Evolutionary conservation across 257 asterid species (phyloP), one percentile per base, ranked within the genome.

Genomic region (Echites panduratus): DNA sequence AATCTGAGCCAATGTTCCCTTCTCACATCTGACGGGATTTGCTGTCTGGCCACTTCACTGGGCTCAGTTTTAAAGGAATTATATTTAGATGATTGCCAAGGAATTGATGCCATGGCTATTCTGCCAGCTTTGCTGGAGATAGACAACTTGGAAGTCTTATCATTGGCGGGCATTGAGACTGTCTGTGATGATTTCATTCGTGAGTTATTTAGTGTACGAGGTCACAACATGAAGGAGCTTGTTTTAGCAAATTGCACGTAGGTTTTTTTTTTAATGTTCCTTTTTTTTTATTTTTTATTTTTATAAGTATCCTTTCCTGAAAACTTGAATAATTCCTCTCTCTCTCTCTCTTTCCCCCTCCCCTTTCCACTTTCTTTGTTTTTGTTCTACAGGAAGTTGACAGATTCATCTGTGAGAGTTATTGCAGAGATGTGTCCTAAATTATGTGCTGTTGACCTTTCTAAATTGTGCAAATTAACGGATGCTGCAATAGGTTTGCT

Each of bases 1-100:
- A 87, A 94, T 85, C 79, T 94, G 76, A 83, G 95, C 72, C 90
- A 89, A 85, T 94, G 98, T 80, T 83, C 98, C 59, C 79, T 89
- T 83, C 82, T 94, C 58, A 88, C 97, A 9, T 80, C 95, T 59
- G 90, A 82, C 72, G 96, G 97, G 71, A 84, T 94, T 61, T 80
- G 77, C 76, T 70, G 27, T 79, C 76, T 94, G 84, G 83, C 92
- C 59, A 73, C 79, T 68, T 87, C 89, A 17, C 84, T 87, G 75
- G 85, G 87, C 77, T 87, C 82, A 71, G 87, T 79, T 78, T 64
- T 93, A 75, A 88, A 87, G 88, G 98, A 94, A 73, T 73, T 94
- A 47, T 89, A 89, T 84, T 29, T 91, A 16, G 96, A 91, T 73
- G 68, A 91, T 59, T 87, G 90, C 58, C 83, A 83, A 72, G 92